Evolutionary conservation across 1,284 basidiomycete species (phyloP), one percentile per base, ranked within the genome.

Genomic region (Stereum hirsutum): DNA sequence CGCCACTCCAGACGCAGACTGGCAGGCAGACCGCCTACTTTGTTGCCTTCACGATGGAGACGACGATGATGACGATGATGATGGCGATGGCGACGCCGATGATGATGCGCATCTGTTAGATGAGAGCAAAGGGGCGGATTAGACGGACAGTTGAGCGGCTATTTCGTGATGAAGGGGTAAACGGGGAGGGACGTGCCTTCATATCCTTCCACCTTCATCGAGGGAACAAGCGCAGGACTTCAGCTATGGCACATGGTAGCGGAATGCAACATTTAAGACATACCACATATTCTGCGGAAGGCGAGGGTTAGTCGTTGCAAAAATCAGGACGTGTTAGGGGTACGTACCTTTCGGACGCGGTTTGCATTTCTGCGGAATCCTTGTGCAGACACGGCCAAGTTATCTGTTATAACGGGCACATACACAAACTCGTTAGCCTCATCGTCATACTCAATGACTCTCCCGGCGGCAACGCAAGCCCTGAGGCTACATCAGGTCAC

Each of bases 311-410:
- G 39, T 39, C 25, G 17, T 14, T 6, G 38, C 10, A 2, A 27
- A 23, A 17, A 5, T 31, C 15, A 23, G 6, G 17, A 19, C 31
- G 5, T 25, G 14, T 21, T 20, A 31, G 35, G 14, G 4, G 26
- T 25, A 80, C 93, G 72, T 59, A 94, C 91, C 78, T 99, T 99
- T 63, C 95, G 83, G 39, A 99, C 96, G 50, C 91, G 79, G 70
- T 96, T 97, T 42, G 96, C 96, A 51, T 95, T 94, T 53, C 91
- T 79, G 50, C 93, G 82, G 81, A 99, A 99, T 24, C 93, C 93
- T 70, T 99, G 96, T 10, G 95, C 96, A n/a, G 93, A 97, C 30
- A 97, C 90, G 24, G 95, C 94, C 46, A 99, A 79, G 60, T 88
- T 97, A 66, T 99, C 95, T 95, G 55, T 25, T 34, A 26, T 2